These are phyloP conservation scores for Paecilomyces sp. DNA, from an alignment of 2,329 filamentous ascomycete species.

Conservation along the genomic window DNA sequence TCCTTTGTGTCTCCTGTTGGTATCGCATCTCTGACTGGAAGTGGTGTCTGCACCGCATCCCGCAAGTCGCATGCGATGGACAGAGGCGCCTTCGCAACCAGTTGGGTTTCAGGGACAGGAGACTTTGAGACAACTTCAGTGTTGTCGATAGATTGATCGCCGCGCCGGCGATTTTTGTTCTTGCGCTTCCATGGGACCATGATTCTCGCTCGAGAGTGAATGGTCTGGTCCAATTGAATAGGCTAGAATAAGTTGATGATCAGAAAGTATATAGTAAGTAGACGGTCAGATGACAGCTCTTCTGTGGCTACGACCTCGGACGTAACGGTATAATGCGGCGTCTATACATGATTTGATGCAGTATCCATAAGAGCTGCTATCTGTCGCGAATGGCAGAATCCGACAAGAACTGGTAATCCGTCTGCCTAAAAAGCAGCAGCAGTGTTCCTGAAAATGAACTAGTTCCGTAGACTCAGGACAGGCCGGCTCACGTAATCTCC, in stretches of 20 bases:
- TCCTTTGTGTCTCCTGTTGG: conserved; percentile 8
- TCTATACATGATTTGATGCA: not conserved
- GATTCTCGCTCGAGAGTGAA: not conserved
- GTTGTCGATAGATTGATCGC: conserved; percentile 3
- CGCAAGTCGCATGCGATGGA: not conserved
- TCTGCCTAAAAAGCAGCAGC: not conserved
- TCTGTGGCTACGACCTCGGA: not conserved
- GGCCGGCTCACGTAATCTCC: not conserved
- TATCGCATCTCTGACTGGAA: not conserved
- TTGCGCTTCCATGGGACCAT: conserved; percentile 18
- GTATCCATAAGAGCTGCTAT: not conserved
- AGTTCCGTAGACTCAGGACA: not conserved
- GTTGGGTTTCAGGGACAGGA: not conserved
- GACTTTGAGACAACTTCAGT: conserved; percentile 2
- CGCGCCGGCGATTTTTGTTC: conserved; percentile 7
- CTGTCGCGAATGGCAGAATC: not conserved
- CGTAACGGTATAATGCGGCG: not conserved
- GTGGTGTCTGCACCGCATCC: not conserved
- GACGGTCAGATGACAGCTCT: not conserved
- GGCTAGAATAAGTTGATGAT: not conserved
- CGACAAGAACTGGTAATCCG: not conserved
- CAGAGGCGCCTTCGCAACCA: not conserved
- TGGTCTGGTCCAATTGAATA: conserved; percentile 12
- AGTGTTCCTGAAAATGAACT: no score
- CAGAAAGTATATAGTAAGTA: not conserved